Evolutionary conservation across 148 eudicot genomes (phyloP), one percentile per base, ranked within the genome.

Genomic region (Vaccinium darrowii): DNA sequence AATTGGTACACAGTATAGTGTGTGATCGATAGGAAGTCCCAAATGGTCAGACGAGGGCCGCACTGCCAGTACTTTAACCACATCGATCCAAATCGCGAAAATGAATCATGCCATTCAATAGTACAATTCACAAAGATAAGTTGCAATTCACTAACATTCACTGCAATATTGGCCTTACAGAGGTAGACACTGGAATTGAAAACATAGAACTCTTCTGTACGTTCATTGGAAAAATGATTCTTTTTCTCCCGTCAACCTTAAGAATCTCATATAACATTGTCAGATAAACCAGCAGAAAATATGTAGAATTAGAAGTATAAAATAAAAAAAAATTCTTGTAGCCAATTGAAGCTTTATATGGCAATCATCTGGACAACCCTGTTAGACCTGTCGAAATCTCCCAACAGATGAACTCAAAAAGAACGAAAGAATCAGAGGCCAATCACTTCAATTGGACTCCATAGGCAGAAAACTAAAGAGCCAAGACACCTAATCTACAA

Each of bases 271-370:
- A 18, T 43, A 6, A 3, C 0, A 11, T 43, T 43, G 14, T 47
- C 15, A 76, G 14, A 19, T 8, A 50, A 50, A 1, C 52, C 19
- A 18, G 25, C 78, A 75, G 53, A 18, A 39, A 43, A 39, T 14
- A 43, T 30, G 4, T 33, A 43, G 47, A 18, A 19, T 75, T 43
- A 43, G 47, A 43, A 43, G 47, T 5, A 43, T 43, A 43, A 4
- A 4, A 33, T 2, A 33, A 33, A 33, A 33, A 43, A 43, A 5
- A 43, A 43, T 3, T 43, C 47, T 43, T 43, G 47, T 43, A 33
- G 76, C 11, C 76, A 72, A 72, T 72, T 72, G 76, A 72, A 72
- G 47, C 76, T 72, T 27, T 72, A 72, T 36, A 72, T 36, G 76
- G 49, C 50, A 27, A 74, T 75, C 49, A 47, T 47, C 54, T 76